A percentile compares a stretch with the other conserved stretches of the same genome.
Evolutionary conservation across 2,329 filamentous ascomycete species (phyloP).

Genomic region (Colletotrichum chrysophilum): DNA sequence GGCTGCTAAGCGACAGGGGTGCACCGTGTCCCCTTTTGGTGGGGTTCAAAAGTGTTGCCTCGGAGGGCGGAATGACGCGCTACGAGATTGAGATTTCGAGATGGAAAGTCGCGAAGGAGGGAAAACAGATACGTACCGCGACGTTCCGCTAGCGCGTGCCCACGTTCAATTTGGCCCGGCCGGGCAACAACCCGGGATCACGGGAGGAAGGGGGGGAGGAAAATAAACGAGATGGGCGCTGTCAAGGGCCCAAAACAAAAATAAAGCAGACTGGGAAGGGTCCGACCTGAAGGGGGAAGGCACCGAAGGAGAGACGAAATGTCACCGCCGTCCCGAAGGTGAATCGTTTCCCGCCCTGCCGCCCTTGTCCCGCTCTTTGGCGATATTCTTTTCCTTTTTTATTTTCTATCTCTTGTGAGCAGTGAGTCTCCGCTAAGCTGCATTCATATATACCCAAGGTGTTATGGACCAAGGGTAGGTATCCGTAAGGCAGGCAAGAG

Average conservation of each 20-base stretch:
- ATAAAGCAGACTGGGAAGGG: neutral
- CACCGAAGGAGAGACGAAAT: neutral
- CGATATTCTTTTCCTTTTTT: neutral
- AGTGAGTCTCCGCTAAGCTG: neutral
- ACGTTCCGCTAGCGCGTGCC: neutral
- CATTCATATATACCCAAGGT: neutral
- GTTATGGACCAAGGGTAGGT: neutral
- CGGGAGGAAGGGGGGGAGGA: neutral
- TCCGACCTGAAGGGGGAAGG: neutral
- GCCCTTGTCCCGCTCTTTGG: neutral
- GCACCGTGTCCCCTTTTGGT: conserved; percentile 5
- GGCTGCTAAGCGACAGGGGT: neutral
- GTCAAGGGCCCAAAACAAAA: neutral
- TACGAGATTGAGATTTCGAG: neutral
- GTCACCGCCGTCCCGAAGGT: neutral
- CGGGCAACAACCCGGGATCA: conserved; percentile 6
- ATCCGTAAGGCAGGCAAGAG: neutral
- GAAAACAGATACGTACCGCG: neutral
- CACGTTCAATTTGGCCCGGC: neutral
- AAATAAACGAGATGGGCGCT: neutral
- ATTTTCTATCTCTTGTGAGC: neutral
- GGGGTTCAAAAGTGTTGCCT: neutral
- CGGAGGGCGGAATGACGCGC: conserved; percentile 12
- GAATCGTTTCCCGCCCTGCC: neutral
- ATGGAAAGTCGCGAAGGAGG: neutral